Conservation (phyloP, 352 stramenopile genomes). For the Ophiocytium majus region DNA sequence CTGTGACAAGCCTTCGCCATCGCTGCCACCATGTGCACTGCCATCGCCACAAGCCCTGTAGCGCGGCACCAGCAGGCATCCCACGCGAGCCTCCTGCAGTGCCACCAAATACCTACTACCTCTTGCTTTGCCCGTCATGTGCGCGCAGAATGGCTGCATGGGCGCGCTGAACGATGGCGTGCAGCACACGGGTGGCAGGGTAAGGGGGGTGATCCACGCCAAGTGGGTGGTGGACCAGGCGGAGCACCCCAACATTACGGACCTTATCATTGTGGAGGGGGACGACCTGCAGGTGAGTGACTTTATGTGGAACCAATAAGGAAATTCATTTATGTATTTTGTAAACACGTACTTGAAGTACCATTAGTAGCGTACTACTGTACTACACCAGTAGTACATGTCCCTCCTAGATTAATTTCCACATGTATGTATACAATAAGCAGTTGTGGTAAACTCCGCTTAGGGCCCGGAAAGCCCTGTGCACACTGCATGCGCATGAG, state of each 20-base stretch:
- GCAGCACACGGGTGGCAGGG: slow-evolving; percentile 32
- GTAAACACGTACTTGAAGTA: no score
- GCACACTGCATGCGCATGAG: no score
- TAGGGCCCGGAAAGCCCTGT: no score
- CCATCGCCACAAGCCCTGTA: not conserved
- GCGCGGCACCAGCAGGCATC: not conserved
- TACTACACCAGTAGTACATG: no score
- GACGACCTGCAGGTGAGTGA: slow-evolving; percentile 37
- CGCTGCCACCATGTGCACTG: not conserved
- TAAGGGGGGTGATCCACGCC: slow-evolving; percentile 47
- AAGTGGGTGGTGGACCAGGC: slow-evolving; percentile 48
- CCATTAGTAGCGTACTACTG: no score
- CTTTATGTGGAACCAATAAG: no score
- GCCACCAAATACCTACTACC: not conserved
- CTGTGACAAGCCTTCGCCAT: not conserved
- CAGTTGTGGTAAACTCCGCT: no score
- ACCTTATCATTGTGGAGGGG: slow-evolving; percentile 36
- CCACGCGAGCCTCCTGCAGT: not conserved
- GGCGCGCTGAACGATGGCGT: slow-evolving; percentile 51
- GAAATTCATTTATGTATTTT: no score
- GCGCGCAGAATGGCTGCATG: slow-evolving; percentile 41
- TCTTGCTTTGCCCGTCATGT: not conserved
- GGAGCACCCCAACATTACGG: slow-evolving; percentile 32
- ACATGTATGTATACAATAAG: no score
- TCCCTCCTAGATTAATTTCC: no score